Evolutionary conservation across 331 rosid species (phyloP), one percentile per base, ranked within the genome.

Genomic region (Acacia concinna): DNA sequence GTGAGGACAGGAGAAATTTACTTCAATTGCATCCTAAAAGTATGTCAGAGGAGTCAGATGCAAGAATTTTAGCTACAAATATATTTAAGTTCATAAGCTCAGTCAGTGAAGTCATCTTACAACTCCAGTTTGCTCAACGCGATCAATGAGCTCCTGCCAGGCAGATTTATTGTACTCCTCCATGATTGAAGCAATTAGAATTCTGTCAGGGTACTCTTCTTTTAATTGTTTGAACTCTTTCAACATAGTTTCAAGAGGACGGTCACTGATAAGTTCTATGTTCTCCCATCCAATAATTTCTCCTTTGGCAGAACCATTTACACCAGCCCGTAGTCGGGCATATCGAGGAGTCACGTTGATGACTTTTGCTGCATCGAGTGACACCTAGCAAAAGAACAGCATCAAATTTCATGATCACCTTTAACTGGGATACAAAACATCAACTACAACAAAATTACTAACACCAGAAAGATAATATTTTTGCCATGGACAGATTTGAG

Each of bases 261-360:
- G 84, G 68, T 96, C 99, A 34, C 99, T 96, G 57, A 96, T 96
- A 57, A 96, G 88, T 63, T 96, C 98, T 57, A 93, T 96, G 85
- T 96, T 96, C 91, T 96, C 73, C 99, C 99, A 96, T 46, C 98
- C 99, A 40, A 96, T 93, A 35, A 96, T 96, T 68, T 93, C 92
- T 80, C 97, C 98, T 71, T 73, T 89, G 40, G 92, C 63, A 4
- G 98, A 93, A 31, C 98, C 98, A 81, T 91, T 95, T 70, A 81
- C 86, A 49, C 83, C 86, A 5, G 87, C 98, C 77, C 96, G 87
- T 52, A 93, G 81, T 37, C 93, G 87, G 71, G 99, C 99, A 85
- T 96, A 96, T 44, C 99, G 89, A 23, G 99, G 99, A 57, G 98
- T 96, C 57, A 93, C 99, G 75, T 93, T 91, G 82, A 91, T 89